Percentiles rank a stretch among this genome's conserved stretches.
Evolutionary conservation across 139 green algal genomes (phyloP).

Genomic region (Chlorella vulgaris): DNA sequence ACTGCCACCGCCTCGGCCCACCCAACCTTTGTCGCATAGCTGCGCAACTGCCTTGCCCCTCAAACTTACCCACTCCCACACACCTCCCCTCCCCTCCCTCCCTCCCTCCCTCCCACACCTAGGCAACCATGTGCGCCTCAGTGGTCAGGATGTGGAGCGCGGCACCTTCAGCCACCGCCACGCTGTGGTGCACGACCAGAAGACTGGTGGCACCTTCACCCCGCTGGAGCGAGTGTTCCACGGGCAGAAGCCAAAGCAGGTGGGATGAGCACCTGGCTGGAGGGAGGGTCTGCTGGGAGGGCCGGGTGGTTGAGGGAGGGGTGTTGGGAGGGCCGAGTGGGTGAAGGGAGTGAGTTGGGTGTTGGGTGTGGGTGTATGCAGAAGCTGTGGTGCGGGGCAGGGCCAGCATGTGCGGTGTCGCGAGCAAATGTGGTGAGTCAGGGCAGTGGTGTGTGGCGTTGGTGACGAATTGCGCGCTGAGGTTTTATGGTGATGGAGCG

Average conservation of each 20-base stretch:
- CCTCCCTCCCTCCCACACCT: background rate
- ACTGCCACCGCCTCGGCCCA: too few relatives aligned
- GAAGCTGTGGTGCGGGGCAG: too few relatives aligned
- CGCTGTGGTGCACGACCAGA: slow-evolving; percentile 79
- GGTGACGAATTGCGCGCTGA: too few relatives aligned
- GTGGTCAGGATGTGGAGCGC: slow-evolving; percentile 96
- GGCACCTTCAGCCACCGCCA: slow-evolving; percentile 98
- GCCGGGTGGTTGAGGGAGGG: background rate
- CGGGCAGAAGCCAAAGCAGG: slow-evolving; percentile 73
- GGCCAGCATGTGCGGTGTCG: too few relatives aligned
- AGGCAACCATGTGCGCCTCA: slow-evolving; percentile 96
- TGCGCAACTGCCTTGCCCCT: too few relatives aligned
- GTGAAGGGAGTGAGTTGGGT: background rate
- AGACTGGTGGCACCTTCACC: slow-evolving; percentile 75
- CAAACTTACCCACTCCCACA: background rate
- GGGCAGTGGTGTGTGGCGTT: too few relatives aligned
- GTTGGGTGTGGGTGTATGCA: background rate
- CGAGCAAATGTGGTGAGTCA: too few relatives aligned
- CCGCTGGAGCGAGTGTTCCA: slow-evolving; percentile 85
- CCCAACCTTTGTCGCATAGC: too few relatives aligned
- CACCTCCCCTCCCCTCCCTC: background rate
- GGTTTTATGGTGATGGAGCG: too few relatives aligned
- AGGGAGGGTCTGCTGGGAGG: background rate
- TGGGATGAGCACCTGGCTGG: slow-evolving; percentile 24
- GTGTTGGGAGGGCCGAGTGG: background rate